Percentiles rank a stretch among this genome's conserved stretches.
phyloP scores from a whole-genome alignment of 129 eudicot species.

The Calendula officinalis region DNA sequence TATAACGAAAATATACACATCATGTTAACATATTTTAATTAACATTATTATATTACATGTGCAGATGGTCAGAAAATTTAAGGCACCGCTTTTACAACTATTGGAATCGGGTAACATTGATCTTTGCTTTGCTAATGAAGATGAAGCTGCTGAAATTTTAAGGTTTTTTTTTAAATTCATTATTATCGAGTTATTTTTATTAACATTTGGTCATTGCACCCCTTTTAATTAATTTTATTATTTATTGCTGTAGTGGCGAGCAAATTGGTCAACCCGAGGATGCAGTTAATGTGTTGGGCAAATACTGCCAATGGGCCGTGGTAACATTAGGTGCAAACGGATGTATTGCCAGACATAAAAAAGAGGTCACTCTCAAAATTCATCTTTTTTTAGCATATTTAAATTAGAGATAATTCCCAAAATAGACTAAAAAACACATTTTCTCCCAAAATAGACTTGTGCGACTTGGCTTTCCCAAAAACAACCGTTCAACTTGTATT shows the following conservation, averaged over 20 bases:
- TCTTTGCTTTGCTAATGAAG: constrained; percentile 98
- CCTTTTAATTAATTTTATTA: background rate
- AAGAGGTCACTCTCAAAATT: constrained; percentile 48
- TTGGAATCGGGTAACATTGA: constrained; percentile 89
- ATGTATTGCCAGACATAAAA: constrained; percentile 79
- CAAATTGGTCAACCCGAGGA: constrained; percentile 56
- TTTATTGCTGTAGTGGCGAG: constrained; percentile 45
- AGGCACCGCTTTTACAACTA: constrained; percentile 60
- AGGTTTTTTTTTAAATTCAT: constrained; percentile 42
- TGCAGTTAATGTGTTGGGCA: constrained; percentile 75
- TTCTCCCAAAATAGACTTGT: too few species aligned
- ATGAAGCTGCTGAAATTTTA: constrained; percentile 84
- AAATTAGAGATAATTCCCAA: too few species aligned
- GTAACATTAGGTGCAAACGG: constrained; percentile 90
- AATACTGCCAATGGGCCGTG: constrained; percentile 90
- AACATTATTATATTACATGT: background rate
- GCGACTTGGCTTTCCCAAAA: too few species aligned
- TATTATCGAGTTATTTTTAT: too few species aligned
- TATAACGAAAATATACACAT: background rate
- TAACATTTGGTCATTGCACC: background rate
- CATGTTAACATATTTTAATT: background rate
- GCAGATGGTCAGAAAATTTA: constrained; percentile 90
- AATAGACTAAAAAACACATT: too few species aligned
- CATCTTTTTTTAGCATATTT: background rate
- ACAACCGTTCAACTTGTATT: too few species aligned